Conservation (phyloP, 2,329 filamentous ascomycete genomes). For the Beauveria caledonica region DNA sequence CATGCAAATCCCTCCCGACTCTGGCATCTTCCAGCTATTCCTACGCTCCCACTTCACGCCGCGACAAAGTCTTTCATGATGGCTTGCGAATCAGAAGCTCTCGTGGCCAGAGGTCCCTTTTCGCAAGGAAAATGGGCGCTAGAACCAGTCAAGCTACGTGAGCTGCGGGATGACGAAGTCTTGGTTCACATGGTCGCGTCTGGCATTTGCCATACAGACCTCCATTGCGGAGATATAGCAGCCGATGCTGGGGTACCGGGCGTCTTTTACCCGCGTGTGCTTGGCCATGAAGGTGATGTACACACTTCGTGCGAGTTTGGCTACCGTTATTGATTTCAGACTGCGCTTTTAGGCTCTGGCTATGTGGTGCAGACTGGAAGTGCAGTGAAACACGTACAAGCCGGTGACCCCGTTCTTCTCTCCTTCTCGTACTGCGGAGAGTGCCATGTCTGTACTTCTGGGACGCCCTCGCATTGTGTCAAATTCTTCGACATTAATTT, state of each 20-base stretch:
- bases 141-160: constrained; percentile 22
- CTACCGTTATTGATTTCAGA: not conserved
- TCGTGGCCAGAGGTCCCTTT: constrained; percentile 24
- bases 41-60: not conserved
- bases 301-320: not conserved
- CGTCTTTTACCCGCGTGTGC: constrained; percentile 23
- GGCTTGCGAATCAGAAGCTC: constrained; percentile 21
- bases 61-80: constrained; percentile 5
- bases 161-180: constrained; percentile 34
- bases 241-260: constrained; percentile 13
- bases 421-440: constrained; percentile 27
- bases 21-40: not conserved
- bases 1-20: not conserved
- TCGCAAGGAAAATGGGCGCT: constrained; percentile 25
- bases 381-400: constrained; percentile 35
- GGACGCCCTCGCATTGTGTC: constrained; percentile 38
- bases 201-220: constrained; percentile 48
- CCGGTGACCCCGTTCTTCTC: constrained; percentile 48
- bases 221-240: constrained; percentile 33
- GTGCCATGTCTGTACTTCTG: constrained; percentile 39
- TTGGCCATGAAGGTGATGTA: constrained; percentile 44
- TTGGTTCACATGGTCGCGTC: constrained; percentile 45
- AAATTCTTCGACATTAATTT: constrained; percentile 43
- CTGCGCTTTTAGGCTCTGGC: constrained; percentile 27
- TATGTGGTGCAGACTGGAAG: constrained; percentile 37